These are phyloP conservation scores for Ascochyta rabiei DNA, from an alignment of 2,329 filamentous ascomycete species.

Conservation along the genomic window DNA sequence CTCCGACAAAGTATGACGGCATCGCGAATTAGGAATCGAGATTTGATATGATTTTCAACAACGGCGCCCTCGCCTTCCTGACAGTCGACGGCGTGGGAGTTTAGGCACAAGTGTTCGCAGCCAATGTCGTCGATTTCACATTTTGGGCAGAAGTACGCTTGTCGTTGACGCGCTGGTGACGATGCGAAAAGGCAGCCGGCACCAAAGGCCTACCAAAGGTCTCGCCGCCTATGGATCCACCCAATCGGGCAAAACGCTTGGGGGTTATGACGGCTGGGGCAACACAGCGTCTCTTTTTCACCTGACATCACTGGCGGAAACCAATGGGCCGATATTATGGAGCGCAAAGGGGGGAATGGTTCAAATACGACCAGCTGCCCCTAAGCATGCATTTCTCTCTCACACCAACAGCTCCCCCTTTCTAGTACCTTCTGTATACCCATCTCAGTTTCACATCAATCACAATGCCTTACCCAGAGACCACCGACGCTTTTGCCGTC, in stretches of 20 bases:
- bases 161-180: slow-evolving; percentile 38
- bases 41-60: slow-evolving; percentile 2
- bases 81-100: not conserved
- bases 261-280: slow-evolving; percentile 21
- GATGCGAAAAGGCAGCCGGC: slow-evolving; percentile 16
- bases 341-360: slow-evolving; percentile 20
- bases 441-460: slow-evolving; percentile 9
- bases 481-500: slow-evolving; percentile 57
- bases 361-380: slow-evolving; percentile 38
- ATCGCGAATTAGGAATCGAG: not conserved
- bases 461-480: slow-evolving; percentile 59
- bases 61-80: not conserved
- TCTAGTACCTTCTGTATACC: slow-evolving; percentile 6
- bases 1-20: slow-evolving; percentile 7
- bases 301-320: slow-evolving; percentile 46
- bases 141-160: not conserved
- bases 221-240: slow-evolving; percentile 5
- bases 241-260: slow-evolving; percentile 31
- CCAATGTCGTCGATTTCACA: slow-evolving; percentile 1
- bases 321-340: slow-evolving; percentile 35
- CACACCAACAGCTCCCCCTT: slow-evolving; percentile 1
- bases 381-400: slow-evolving; percentile 28
- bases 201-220: slow-evolving; percentile 15
- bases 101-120: not conserved
- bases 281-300: slow-evolving; percentile 16